Evolutionary conservation across 768 basidiomycete genomes (phyloP), one percentile per base, ranked within the genome.

Genomic region (Phaeolepiota aurea): DNA sequence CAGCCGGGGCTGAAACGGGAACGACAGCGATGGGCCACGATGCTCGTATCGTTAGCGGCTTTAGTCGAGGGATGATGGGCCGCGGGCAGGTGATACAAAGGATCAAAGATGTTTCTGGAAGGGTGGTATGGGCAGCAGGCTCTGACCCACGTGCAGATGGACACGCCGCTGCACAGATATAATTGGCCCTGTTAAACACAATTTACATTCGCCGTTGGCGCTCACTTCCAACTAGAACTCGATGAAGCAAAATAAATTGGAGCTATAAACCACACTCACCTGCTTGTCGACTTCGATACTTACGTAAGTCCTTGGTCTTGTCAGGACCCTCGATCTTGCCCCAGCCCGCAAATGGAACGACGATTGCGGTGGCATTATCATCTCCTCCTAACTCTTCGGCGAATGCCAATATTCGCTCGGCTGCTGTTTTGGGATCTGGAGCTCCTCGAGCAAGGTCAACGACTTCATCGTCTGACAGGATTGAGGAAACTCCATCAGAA

Each of bases 331-430:
- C 69, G 1, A 87, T 69, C 46, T 79, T 75, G 2, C 86, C 87
- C 94, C 96, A 99, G 13, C 94, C 93, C 5, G 83, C 77, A 5
- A 98, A 72, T 4, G 96, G 96, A 5, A 97, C 76, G 11, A 98
- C 87, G 31, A 99, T 74, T 7, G 76, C 87, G 1, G 91, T 96
- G 30, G 84, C 79, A 56, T 99, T 99, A 56, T 99, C 96, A 46
- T 87, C 83, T 21, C 86, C 83, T 22, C 82, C 82, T 34, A 92
- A 62, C 45, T 92, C 88, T 61, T 97, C 86, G 1, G 89, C 83
- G 54, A 90, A 97, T 15, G 78, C 63, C 4, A 97, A 63, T 32
- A 98, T 91, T 11, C 73, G 71, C 20, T 83, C 71, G 3, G 94
- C 93, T n/a, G 90, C 93, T 20, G 63, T 61, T 52, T 77, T 79